Conservation (phyloP, 1,284 basidiomycete genomes). For the Cystobasidiaceae sp. region DNA sequence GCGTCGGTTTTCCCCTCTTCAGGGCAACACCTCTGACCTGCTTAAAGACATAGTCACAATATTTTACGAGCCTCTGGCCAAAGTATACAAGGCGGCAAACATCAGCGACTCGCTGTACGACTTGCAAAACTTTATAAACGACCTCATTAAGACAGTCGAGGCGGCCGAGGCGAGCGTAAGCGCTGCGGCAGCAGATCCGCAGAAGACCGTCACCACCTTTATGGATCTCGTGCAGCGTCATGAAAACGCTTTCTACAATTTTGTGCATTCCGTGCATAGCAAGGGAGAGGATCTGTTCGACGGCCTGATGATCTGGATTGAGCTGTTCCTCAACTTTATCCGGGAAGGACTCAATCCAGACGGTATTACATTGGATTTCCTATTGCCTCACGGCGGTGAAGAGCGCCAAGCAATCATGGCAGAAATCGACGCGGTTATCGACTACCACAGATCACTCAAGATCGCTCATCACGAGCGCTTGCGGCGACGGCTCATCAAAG, state of each 20-base stretch:
- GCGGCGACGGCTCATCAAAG: slow-evolving; percentile 63
- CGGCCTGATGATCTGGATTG: slow-evolving; percentile 92
- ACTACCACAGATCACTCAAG: slow-evolving; percentile 89
- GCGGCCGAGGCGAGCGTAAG: slow-evolving; percentile 71
- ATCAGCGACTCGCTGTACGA: slow-evolving; percentile 91
- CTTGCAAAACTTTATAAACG: slow-evolving; percentile 89
- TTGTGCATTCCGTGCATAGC: slow-evolving; percentile 97
- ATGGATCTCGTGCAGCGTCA: slow-evolving; percentile 90
- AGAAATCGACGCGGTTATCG: slow-evolving; percentile 78
- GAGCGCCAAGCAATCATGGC: slow-evolving; percentile 69
- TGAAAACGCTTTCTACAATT: slow-evolving; percentile 90
- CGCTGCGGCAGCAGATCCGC: slow-evolving; percentile 81
- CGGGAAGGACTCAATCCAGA: slow-evolving; percentile 67
- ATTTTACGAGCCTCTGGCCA: slow-evolving; percentile 95
- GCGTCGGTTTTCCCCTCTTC: background rate
- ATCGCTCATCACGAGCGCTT: slow-evolving; percentile 83
- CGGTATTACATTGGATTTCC: slow-evolving; percentile 69
- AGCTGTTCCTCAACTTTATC: slow-evolving; percentile 84
- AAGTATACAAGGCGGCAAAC: slow-evolving; percentile 95
- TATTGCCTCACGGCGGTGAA: slow-evolving; percentile 71
- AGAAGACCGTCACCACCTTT: slow-evolving; percentile 82
- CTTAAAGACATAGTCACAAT: slow-evolving; percentile 99
- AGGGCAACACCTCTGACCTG: slow-evolving; percentile 91
- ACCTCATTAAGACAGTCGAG: slow-evolving; percentile 92
- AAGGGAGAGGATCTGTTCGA: slow-evolving; percentile 94